These are phyloP conservation scores for Ziziphus jujuba DNA, from an alignment of 306 rosid species.

Conservation along the genomic window DNA sequence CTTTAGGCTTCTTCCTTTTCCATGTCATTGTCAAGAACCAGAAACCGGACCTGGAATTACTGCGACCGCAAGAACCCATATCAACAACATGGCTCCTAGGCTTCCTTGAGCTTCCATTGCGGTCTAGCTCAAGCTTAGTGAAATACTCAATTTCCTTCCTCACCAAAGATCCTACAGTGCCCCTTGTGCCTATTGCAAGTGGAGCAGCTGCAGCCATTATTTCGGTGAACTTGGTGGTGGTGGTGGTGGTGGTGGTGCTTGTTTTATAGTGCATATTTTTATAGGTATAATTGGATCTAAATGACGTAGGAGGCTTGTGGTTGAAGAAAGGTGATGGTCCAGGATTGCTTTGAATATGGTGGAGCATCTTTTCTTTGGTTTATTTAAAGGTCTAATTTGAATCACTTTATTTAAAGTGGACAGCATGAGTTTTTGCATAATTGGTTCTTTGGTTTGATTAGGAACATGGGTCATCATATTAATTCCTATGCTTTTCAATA, in stretches of 20 bases:
- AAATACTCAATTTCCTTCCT: conserved; percentile 76
- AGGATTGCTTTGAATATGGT: conserved; percentile 40
- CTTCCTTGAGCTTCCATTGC: conserved; percentile 37
- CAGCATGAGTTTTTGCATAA: conserved; percentile 48
- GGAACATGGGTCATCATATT: conserved; percentile 32
- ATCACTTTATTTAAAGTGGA: conserved; percentile 38
- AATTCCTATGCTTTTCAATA: conserved; percentile 20
- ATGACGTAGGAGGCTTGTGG: conserved; percentile 42
- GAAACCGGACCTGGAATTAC: conserved; percentile 43
- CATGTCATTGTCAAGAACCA: conserved; percentile 57
- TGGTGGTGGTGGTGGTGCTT: conserved; percentile 31
- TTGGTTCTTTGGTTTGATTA: conserved; percentile 38
- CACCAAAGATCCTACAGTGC: conserved; percentile 77
- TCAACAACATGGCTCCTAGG: conserved; percentile 32
- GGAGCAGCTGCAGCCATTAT: conserved; percentile 66
- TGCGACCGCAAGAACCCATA: conserved; percentile 33
- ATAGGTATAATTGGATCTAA: conserved; percentile 1
- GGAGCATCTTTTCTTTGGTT: conserved; percentile 33
- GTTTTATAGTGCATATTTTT: conserved; percentile 29
- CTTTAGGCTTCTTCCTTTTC: conserved; percentile 62
- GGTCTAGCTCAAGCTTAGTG: conserved; percentile 63
- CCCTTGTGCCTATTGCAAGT: conserved; percentile 73
- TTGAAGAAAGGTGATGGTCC: conserved; percentile 42
- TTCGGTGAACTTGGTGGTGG: conserved; percentile 30
- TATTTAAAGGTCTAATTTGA: conserved; percentile 12